These are phyloP conservation scores for Rhododendron mucronatum DNA, from an alignment of 148 eudicot genomes.

Conservation along the genomic window DNA sequence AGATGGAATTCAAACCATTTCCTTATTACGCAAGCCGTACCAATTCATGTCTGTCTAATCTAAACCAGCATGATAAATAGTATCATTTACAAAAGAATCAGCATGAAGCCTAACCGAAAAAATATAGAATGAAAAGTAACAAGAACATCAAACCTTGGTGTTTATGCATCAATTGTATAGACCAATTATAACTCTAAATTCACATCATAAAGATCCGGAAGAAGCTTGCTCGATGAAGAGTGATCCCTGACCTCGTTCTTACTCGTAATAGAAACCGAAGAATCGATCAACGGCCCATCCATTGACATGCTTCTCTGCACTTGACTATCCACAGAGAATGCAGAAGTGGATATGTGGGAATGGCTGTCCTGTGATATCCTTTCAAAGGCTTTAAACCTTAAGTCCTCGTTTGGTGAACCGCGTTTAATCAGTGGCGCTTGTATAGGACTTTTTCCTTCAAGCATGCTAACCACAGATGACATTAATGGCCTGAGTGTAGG, in stretches of 20 bases:
- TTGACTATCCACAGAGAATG: conserved; percentile 24
- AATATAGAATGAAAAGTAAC: not conserved
- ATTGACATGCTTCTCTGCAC: conserved; percentile 35
- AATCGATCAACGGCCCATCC: conserved; percentile 49
- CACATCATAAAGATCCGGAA: conserved; percentile 26
- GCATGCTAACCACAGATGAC: conserved; percentile 66
- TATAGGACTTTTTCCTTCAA: conserved; percentile 48
- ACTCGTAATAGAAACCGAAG: conserved; percentile 25
- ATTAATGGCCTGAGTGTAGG: conserved; percentile 64
- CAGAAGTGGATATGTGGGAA: conserved; percentile 20
- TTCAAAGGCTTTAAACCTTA: conserved; percentile 43
- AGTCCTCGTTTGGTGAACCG: conserved; percentile 18
- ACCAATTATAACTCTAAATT: not conserved
- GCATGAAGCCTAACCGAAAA: not conserved
- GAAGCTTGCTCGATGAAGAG: conserved; percentile 21
- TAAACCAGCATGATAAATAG: not conserved
- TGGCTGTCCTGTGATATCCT: conserved; percentile 39
- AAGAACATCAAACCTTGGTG: too few species aligned
- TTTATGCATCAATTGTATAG: not conserved
- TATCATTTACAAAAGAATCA: not conserved
- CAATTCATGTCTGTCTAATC: not conserved
- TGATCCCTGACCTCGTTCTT: conserved; percentile 15
- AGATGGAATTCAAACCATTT: not conserved
- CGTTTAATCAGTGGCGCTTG: conserved; percentile 53
- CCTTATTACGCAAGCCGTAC: not conserved